Evolutionary conservation across 73 alveolate genomes (phyloP).

Genomic region (Blepharisma stoltei): DNA sequence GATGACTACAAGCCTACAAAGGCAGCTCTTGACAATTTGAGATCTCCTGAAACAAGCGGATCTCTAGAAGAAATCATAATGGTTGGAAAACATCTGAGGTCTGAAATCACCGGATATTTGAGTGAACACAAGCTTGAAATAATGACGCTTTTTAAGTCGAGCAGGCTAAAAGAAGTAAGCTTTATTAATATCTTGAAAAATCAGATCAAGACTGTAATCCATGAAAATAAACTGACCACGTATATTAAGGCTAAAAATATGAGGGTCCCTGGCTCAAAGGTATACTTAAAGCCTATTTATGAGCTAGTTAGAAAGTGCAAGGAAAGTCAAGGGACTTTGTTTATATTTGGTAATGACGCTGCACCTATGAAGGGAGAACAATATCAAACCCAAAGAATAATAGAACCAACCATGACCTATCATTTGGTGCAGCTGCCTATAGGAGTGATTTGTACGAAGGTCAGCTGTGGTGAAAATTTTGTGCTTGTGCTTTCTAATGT

Average conservation of each 20-base stretch:
- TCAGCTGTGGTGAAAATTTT: constrained; percentile 12
- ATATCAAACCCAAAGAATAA: not conserved
- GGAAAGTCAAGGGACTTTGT: not conserved
- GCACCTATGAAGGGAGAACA: not conserved
- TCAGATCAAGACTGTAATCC: not conserved
- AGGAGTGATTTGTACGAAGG: not conserved
- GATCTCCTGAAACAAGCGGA: too few relatives aligned
- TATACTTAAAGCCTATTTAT: constrained; percentile 16
- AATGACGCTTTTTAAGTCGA: constrained; percentile 4
- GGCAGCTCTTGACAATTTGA: not conserved
- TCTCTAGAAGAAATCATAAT: too few relatives aligned
- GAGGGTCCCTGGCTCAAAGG: not conserved
- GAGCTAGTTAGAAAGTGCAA: not conserved
- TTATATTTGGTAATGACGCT: not conserved
- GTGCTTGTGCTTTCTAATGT: not conserved
- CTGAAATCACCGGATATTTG: not conserved
- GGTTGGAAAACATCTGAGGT: not conserved
- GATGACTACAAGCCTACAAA: not conserved
- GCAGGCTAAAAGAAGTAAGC: not conserved
- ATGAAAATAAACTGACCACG: not conserved
- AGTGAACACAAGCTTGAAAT: not conserved
- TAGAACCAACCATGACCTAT: not conserved
- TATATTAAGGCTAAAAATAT: not conserved
- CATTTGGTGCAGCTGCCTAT: constrained; percentile 1
- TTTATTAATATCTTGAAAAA: constrained; percentile 17